These are phyloP conservation scores for Asterochloris sp. DNA, from an alignment of 139 green algal genomes.

Conservation along the genomic window DNA sequence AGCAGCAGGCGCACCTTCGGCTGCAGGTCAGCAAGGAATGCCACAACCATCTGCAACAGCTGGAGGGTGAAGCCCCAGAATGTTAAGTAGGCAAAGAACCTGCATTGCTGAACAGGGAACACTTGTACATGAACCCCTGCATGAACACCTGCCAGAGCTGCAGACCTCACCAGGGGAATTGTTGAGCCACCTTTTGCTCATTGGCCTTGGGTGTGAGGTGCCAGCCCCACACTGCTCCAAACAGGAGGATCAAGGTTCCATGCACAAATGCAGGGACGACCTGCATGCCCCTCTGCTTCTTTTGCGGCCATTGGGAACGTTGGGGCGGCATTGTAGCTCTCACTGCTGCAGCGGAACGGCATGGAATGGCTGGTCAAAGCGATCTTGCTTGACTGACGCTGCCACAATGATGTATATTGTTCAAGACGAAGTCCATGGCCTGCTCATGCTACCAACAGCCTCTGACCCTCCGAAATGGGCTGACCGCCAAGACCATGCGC, in stretches of 20 bases:
- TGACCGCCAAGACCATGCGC: too few species aligned
- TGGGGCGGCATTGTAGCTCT: not conserved
- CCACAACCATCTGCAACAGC: not conserved
- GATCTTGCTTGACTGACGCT: too few species aligned
- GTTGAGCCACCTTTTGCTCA: slow-evolving; percentile 2
- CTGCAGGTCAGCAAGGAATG: not conserved
- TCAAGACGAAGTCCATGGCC: too few species aligned
- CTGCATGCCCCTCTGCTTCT: not conserved
- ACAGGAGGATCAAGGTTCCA: not conserved
- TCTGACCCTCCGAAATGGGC: too few species aligned
- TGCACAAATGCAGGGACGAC: not conserved
- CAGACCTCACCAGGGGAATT: not conserved
- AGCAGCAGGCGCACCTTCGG: not conserved
- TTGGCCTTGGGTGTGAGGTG: slow-evolving; percentile 1
- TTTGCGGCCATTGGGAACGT: too few species aligned
- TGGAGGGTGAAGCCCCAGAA: slow-evolving; percentile 10
- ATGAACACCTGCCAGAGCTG: too few species aligned
- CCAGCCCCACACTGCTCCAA: slow-evolving; percentile 14
- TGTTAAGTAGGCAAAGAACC: slow-evolving; percentile 10
- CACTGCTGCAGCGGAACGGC: too few species aligned
- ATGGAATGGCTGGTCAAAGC: too few species aligned
- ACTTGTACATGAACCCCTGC: too few species aligned
- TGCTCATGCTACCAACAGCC: too few species aligned
- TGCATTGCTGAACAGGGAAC: too few species aligned
- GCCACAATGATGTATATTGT: too few species aligned